A percentile compares a stretch with the other conserved stretches of the same genome.
These are phyloP conservation scores for Hyaloscypha hepaticicola DNA, from an alignment of 495 filamentous ascomycete genomes.

Conservation along the genomic window DNA sequence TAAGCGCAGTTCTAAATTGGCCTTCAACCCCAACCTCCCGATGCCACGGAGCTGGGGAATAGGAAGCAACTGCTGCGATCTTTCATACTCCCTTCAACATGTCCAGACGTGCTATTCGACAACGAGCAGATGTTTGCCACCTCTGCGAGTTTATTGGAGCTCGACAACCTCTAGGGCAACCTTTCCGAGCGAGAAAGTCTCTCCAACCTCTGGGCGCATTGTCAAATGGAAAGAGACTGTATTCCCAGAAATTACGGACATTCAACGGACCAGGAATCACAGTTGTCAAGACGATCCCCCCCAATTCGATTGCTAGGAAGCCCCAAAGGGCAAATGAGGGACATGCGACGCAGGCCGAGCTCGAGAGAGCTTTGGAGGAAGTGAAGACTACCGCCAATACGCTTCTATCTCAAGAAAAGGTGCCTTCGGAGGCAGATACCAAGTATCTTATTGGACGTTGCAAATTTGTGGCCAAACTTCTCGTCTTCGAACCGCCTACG, in stretches of 20 bases:
- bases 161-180: constrained; percentile 4
- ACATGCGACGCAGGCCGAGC: constrained; percentile 15
- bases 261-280: background rate
- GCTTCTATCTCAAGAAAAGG: constrained; percentile 10
- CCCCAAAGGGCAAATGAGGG: background rate
- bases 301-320: no score
- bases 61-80: background rate
- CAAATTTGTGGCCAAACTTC: constrained; percentile 18
- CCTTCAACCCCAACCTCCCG: constrained; percentile 8
- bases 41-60: background rate
- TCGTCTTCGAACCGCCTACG: constrained; percentile 18
- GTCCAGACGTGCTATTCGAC: constrained; percentile 21
- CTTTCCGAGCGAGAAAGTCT: constrained; percentile 12
- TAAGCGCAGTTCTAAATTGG: background rate
- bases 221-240: constrained; percentile 4
- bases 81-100: constrained; percentile 18
- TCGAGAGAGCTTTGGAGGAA: constrained; percentile 12
- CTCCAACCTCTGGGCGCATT: constrained; percentile 11
- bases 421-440: constrained; percentile 27
- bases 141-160: constrained; percentile 29
- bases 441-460: constrained; percentile 12
- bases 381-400: constrained; percentile 9
- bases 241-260: constrained; percentile 8
- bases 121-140: constrained; percentile 27
- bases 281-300: background rate